Evolutionary conservation across 2,329 filamentous ascomycete species (phyloP).

Genomic region (Fusarium sulawesiense): DNA sequence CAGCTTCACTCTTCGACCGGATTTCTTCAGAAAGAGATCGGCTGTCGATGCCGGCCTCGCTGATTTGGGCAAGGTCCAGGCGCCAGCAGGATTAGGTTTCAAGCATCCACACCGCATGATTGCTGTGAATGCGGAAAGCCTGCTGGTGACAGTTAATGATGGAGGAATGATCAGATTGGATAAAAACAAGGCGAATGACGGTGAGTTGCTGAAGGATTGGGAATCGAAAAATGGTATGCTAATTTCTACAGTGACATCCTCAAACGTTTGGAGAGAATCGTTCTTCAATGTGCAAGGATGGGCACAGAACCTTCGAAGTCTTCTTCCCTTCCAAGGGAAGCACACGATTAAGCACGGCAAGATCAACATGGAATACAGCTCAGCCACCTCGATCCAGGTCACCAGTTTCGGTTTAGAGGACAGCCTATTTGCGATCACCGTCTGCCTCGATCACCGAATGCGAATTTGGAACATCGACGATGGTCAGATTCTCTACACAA

Average conservation of each 20-base stretch:
- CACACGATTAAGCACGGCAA: constrained; percentile 73
- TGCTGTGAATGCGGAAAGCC: constrained; percentile 76
- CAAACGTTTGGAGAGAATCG: constrained; percentile 72
- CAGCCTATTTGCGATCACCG: constrained; percentile 74
- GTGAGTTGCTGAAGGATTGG: constrained; percentile 51
- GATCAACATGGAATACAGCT: constrained; percentile 72
- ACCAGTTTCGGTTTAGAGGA: constrained; percentile 63
- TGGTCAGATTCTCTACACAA: constrained; percentile 79
- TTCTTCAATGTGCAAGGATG: constrained; percentile 80
- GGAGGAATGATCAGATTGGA: constrained; percentile 80
- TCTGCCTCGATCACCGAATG: constrained; percentile 89
- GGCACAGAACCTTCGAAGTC: constrained; percentile 72
- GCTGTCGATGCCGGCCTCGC: constrained; percentile 78
- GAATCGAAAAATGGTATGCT: background rate
- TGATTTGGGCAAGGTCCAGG: constrained; percentile 80
- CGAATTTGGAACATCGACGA: constrained; percentile 90
- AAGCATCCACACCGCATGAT: constrained; percentile 84
- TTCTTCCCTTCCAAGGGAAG: constrained; percentile 74
- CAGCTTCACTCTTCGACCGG: constrained; percentile 83
- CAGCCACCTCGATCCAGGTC: constrained; percentile 72
- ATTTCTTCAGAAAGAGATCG: constrained; percentile 79
- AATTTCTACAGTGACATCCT: constrained; percentile 40
- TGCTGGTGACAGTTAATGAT: constrained; percentile 85
- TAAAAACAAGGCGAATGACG: constrained; percentile 61
- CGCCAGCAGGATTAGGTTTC: constrained; percentile 79